Evolutionary conservation across 2,329 filamentous ascomycete genomes (phyloP).

Genomic region (Cryphonectria naterciae): DNA sequence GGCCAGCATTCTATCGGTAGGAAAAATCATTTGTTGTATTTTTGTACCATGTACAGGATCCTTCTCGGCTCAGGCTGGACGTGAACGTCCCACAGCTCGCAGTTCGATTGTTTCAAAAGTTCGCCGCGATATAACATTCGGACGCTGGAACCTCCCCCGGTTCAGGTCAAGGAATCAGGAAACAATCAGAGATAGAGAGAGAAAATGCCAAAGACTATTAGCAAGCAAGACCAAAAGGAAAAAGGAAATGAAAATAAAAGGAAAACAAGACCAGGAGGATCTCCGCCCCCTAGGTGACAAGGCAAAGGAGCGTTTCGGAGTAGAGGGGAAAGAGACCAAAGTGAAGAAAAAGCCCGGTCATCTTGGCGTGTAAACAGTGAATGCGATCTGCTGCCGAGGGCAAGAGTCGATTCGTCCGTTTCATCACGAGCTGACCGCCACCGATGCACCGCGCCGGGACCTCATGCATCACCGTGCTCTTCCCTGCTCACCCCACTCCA

Average conservation of each 20-base stretch:
- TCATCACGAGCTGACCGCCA: constrained; percentile 25
- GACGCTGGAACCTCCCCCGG: background rate
- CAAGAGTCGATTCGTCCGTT: constrained; percentile 7
- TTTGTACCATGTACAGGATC: constrained; percentile 21
- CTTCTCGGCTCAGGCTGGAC: constrained; percentile 3
- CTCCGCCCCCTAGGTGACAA: constrained; percentile 20
- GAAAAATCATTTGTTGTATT: constrained; percentile 11
- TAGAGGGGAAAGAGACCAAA: background rate
- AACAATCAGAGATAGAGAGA: constrained; percentile 3
- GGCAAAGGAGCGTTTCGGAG: constrained; percentile 23
- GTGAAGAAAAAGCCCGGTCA: constrained; percentile 5
- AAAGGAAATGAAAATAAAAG: background rate
- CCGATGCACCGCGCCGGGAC: constrained; percentile 25
- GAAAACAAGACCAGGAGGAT: constrained; percentile 17
- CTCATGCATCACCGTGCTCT: constrained; percentile 22
- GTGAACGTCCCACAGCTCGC: constrained; percentile 20
- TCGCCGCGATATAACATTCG: constrained; percentile 17
- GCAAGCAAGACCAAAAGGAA: constrained; percentile 15
- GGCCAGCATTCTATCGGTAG: background rate
- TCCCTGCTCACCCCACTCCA: constrained; percentile 23
- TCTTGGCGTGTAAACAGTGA: constrained; percentile 3
- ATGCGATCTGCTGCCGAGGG: constrained; percentile 8
- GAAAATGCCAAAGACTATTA: constrained; percentile 17
- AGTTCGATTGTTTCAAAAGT: constrained; percentile 18
- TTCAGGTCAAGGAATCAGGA: constrained; percentile 14